Evolutionary conservation across 306 rosid species (phyloP).

Genomic region (Castanospermum australe): DNA sequence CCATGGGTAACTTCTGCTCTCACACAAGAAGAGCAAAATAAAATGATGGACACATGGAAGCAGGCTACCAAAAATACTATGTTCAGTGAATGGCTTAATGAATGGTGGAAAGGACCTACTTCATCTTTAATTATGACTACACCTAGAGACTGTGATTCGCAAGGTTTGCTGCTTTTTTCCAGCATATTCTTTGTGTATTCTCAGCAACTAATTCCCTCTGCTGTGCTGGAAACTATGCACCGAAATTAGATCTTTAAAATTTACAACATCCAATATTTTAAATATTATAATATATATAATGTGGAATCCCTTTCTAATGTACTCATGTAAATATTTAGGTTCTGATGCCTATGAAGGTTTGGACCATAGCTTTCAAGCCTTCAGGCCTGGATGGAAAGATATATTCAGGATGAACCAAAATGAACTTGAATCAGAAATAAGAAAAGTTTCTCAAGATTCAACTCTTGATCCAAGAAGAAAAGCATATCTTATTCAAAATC

Average conservation of each 20-base stretch:
- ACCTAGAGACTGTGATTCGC: slow-evolving; percentile 36
- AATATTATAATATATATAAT: background rate
- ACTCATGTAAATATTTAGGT: slow-evolving; percentile 18
- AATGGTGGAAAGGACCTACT: slow-evolving; percentile 68
- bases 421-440: slow-evolving; percentile 53
- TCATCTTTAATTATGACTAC: slow-evolving; percentile 36
- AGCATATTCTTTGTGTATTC: background rate
- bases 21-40: slow-evolving; percentile 75
- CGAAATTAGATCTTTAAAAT: background rate
- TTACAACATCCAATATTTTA: background rate
- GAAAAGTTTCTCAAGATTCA: slow-evolving; percentile 65
- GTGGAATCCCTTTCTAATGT: background rate
- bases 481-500: slow-evolving; percentile 55
- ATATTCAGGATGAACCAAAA: slow-evolving; percentile 57
- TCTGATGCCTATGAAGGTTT: slow-evolving; percentile 40
- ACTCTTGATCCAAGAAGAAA: slow-evolving; percentile 83
- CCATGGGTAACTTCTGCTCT: slow-evolving; percentile 83
- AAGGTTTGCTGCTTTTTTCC: slow-evolving; percentile 28
- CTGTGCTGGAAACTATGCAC: background rate
- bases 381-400: slow-evolving; percentile 86
- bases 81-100: slow-evolving; percentile 80
- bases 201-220: background rate
- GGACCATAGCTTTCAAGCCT: slow-evolving; percentile 54
- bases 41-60: slow-evolving; percentile 80
- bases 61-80: slow-evolving; percentile 76